These are phyloP conservation scores for Aspergillus olivimuriae DNA, from an alignment of 495 filamentous ascomycete genomes.

Conservation along the genomic window DNA sequence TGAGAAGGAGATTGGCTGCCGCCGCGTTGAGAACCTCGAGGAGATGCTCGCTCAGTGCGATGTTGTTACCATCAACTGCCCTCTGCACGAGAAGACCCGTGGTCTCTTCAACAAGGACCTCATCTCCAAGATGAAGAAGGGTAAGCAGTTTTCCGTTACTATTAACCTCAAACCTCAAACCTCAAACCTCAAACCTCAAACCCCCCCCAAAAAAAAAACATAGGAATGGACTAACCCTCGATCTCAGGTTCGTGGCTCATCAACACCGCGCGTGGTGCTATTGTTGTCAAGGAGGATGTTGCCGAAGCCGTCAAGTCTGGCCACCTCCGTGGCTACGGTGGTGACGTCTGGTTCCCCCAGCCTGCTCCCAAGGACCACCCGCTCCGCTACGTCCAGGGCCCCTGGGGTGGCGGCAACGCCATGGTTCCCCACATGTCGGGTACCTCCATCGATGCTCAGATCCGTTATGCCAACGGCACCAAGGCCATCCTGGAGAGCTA, in stretches of 20 bases:
- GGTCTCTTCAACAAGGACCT: conserved; percentile 99
- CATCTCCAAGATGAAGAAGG: conserved; percentile 98
- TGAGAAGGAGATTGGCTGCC: conserved; percentile 94
- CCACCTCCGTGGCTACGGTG: conserved; percentile 94
- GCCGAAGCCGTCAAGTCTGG: conserved; percentile 88
- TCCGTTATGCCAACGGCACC: conserved; percentile 83
- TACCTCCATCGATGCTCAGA: conserved; percentile 94
- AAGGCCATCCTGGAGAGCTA: conserved; percentile 90
- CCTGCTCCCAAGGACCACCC: conserved; percentile 92
- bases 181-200: too few species aligned
- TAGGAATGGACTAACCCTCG: conserved; percentile 1
- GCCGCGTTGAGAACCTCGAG: conserved; percentile 80
- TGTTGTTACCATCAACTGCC: conserved; percentile 99
- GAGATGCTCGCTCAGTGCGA: conserved; percentile 96
- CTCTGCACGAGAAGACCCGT: conserved; percentile 92
- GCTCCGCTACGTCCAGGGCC: conserved; percentile 87
- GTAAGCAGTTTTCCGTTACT: conserved; percentile 43
- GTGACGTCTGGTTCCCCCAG: conserved; percentile 91
- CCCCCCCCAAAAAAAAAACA: neutral
- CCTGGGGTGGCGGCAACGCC: conserved; percentile 94
- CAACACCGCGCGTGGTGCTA: conserved; percentile 97
- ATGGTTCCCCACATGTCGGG: conserved; percentile 99
- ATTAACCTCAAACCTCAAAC: too few species aligned
- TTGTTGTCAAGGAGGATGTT: conserved; percentile 99
- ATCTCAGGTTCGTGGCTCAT: conserved; percentile 80